Evolutionary conservation across 805 yeast genomes (phyloP).

Genomic region (Candida oleophila): DNA sequence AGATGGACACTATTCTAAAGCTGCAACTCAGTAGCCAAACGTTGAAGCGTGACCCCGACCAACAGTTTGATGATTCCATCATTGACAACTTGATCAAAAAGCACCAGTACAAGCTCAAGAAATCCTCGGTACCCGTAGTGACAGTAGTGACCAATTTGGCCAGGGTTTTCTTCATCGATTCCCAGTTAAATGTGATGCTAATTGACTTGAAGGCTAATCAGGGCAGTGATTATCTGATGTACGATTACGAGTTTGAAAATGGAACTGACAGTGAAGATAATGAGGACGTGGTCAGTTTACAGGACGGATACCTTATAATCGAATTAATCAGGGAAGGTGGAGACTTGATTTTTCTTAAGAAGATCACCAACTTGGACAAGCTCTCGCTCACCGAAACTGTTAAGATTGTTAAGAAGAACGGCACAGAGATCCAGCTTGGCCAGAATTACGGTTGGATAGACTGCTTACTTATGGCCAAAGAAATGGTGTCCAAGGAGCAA

Average conservation of each 20-base stretch:
- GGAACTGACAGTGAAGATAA: constrained; percentile 31
- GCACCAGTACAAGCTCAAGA: constrained; percentile 19
- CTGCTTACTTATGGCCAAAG: constrained; percentile 64
- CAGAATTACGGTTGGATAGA: constrained; percentile 63
- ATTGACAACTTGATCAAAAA: constrained; percentile 32
- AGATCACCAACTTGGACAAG: constrained; percentile 37
- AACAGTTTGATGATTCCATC: constrained; percentile 26
- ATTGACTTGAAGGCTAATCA: constrained; percentile 42
- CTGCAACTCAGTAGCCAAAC: constrained; percentile 31
- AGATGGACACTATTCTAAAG: constrained; percentile 37
- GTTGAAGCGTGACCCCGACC: constrained; percentile 15
- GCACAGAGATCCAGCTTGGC: constrained; percentile 45
- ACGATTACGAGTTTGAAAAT: constrained; percentile 70
- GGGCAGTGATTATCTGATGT: constrained; percentile 63
- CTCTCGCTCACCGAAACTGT: constrained; percentile 21
- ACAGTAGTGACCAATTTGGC: constrained; percentile 41
- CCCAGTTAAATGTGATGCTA: constrained; percentile 30
- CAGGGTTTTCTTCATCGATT: constrained; percentile 40
- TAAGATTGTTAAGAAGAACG: constrained; percentile 27
- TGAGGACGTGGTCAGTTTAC: constrained; percentile 25
- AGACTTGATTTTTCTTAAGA: constrained; percentile 53
- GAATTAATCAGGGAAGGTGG: constrained; percentile 57
- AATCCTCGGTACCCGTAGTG: constrained; percentile 28
- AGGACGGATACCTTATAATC: constrained; percentile 60
- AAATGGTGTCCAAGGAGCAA: constrained; percentile 32